These are phyloP conservation scores for Lipomyces japonicus DNA, from an alignment of 805 yeast species.

Conservation along the genomic window DNA sequence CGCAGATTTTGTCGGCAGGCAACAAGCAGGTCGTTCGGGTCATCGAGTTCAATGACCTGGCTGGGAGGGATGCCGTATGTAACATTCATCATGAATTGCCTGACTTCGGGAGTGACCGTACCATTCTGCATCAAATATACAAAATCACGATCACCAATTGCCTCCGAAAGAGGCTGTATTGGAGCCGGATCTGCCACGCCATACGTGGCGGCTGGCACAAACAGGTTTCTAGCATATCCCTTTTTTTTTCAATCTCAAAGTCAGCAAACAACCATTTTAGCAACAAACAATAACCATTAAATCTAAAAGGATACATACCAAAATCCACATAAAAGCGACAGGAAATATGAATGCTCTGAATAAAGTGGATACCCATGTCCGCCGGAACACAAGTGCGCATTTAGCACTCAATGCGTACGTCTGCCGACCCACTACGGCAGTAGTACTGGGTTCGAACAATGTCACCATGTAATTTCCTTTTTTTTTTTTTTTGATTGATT, in stretches of 20 bases:
- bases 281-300: neutral
- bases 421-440: constrained; percentile 22
- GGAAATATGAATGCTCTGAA: constrained; percentile 37
- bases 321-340: constrained; percentile 35
- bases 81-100: constrained; percentile 33
- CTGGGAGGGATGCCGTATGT: constrained; percentile 34
- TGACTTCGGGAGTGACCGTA: constrained; percentile 33
- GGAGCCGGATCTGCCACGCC: constrained; percentile 36
- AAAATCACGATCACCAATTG: constrained; percentile 31
- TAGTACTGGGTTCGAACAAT: neutral
- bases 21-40: constrained; percentile 30
- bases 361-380: constrained; percentile 37
- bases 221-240: constrained; percentile 37
- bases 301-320: constrained; percentile 30
- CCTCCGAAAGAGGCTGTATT: constrained; percentile 30
- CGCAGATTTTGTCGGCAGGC: constrained; percentile 35
- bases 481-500: too few species aligned
- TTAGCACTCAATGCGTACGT: constrained; percentile 25
- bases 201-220: constrained; percentile 34
- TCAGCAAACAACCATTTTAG: neutral
- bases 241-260: constrained; percentile 12
- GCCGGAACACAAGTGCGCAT: constrained; percentile 15
- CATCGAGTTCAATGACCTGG: constrained; percentile 31
- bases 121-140: constrained; percentile 32
- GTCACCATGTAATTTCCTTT: too few species aligned